Base-by-base conservation (phyloP, 2,329 filamentous ascomycete species). In the Achaetomium macrosporum region DNA sequence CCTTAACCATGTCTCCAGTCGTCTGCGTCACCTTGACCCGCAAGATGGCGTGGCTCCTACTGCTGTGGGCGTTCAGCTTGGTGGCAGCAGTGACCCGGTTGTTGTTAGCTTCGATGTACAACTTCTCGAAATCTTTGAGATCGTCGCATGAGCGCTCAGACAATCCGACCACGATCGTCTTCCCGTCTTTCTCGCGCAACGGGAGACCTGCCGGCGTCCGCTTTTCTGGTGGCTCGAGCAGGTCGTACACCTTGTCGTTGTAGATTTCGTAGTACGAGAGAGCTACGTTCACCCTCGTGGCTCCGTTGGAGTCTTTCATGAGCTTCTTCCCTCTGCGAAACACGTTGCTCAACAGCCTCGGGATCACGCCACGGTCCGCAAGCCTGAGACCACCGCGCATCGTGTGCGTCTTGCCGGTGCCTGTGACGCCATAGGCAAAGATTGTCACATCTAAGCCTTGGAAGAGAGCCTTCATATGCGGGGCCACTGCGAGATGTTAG, bases 221-320 rank as follows among this genome's bases (percentile, higher is more conserved):
- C 73, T 90, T 95, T 68, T 96, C 91, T 0, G 85, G 87, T 0
- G 90, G 77, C 67, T 96, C 88, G 60, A 96, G 89, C 31, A 96
- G 75, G 67, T 96, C 91, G 64, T 85, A 96, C 17, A 96, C 90
- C 67, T 92, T 92, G 73, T 96, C 91, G 68, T 95, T 96, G 72
- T 96, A 96, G 60, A 96, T 96, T 68, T 96, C 91, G 72, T 95
- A 96, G 72, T 96, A 96, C 29, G 88, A 91, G 64, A 96, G 78
- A 12, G 82, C 77, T 15, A 96, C 88, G 9, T 82, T 74, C 19
- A 95, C 88, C 2, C 74, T 77, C 0, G 85, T 91, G 47, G 82
- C 74, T 11, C 84, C 88, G 5, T 77, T 75, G 2, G 84, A 80
- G 64, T 95, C 90, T 69, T 92, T 93, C 59, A 82, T 79, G 16